phyloP scores from a whole-genome alignment of 1,284 basidiomycete genomes.

The Ustilago bromivora region DNA sequence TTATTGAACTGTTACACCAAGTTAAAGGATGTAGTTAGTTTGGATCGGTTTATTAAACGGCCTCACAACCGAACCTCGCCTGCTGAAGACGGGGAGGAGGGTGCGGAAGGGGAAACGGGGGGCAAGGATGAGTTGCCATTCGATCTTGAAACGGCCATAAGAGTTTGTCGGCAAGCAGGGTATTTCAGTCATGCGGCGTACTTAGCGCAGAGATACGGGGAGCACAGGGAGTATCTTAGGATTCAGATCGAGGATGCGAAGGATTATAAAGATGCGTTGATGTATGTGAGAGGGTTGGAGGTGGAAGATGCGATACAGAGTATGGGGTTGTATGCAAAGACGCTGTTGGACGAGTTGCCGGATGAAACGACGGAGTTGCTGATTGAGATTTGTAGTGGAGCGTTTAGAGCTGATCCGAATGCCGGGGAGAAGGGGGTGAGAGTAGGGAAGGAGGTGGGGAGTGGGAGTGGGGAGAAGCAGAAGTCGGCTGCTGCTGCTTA shows the following conservation, averaged over 20 bases:
- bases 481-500: conserved; percentile 43
- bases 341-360: conserved; percentile 82
- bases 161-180: conserved; percentile 94
- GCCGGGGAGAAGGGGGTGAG: neutral
- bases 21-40: conserved; percentile 86
- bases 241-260: conserved; percentile 94
- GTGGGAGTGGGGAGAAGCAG: conserved; percentile 11
- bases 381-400: conserved; percentile 89
- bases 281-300: conserved; percentile 82
- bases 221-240: conserved; percentile 91
- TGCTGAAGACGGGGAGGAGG: conserved; percentile 35
- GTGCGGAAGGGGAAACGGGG: conserved; percentile 68
- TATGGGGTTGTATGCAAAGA: conserved; percentile 68
- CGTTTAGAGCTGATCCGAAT: conserved; percentile 41
- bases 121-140: conserved; percentile 82
- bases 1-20: conserved; percentile 85
- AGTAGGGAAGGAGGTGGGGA: conserved; percentile 7
- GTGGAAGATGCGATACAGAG: conserved; percentile 74
- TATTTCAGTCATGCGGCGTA: conserved; percentile 96
- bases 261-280: conserved; percentile 83
- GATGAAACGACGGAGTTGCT: conserved; percentile 89
- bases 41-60: conserved; percentile 88
- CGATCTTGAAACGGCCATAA: conserved; percentile 94
- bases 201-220: conserved; percentile 88
- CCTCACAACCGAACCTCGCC: conserved; percentile 24